Evolutionary conservation across 768 basidiomycete species (phyloP).

Genomic region (Collybia mongolica): DNA sequence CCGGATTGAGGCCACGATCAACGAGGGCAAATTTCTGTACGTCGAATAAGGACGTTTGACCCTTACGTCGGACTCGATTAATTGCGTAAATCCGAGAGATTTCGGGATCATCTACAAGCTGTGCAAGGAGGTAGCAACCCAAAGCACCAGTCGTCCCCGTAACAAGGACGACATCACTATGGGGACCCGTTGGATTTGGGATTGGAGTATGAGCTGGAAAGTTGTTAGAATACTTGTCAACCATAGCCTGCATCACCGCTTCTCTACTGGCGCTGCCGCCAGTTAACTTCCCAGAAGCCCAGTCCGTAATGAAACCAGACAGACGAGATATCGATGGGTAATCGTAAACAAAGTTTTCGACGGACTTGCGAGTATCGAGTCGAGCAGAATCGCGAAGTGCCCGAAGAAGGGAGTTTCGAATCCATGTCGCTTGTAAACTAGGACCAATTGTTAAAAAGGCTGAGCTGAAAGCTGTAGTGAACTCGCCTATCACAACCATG

Average conservation of each 20-base stretch:
- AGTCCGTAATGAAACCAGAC: too few relatives aligned
- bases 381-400: too few relatives aligned
- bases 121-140: slow-evolving; percentile 20
- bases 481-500: slow-evolving; percentile 30
- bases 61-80: slow-evolving; percentile 8
- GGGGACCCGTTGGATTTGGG: not conserved
- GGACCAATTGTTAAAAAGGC: slow-evolving; percentile 30
- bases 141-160: slow-evolving; percentile 28
- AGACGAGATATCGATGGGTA: slow-evolving; percentile 29
- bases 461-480: slow-evolving; percentile 32
- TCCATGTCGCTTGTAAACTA: slow-evolving; percentile 9
- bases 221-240: slow-evolving; percentile 29
- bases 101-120: slow-evolving; percentile 24
- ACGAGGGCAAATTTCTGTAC: too few relatives aligned
- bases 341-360: slow-evolving; percentile 42
- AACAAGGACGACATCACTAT: slow-evolving; percentile 12
- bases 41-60: too few relatives aligned
- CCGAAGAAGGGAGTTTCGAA: too few relatives aligned
- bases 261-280: not conserved
- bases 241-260: slow-evolving; percentile 34
- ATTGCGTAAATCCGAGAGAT: slow-evolving; percentile 43
- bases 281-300: too few relatives aligned
- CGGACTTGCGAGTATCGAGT: slow-evolving; percentile 4
- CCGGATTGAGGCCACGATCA: too few relatives aligned
- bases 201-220: slow-evolving; percentile 7